These are phyloP conservation scores for Linderina pennispora DNA, from an alignment of 192 early-diverging fungal species.

Conservation along the genomic window DNA sequence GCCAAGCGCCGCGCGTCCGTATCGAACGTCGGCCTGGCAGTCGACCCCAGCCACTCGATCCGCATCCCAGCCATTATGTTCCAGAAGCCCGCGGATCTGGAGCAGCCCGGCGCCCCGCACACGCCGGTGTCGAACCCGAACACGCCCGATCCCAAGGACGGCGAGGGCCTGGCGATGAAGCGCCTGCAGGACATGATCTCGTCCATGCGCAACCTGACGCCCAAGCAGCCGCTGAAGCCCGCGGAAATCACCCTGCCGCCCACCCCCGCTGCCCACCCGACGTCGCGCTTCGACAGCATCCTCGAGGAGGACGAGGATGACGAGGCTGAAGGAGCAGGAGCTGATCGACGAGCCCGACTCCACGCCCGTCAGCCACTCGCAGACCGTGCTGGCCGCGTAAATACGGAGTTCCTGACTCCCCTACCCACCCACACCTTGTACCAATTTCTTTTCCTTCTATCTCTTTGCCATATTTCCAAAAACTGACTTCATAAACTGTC, in stretches of 20 bases:
- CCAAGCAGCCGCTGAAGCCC: not conserved
- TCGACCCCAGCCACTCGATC: conserved; percentile 41
- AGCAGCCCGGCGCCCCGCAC: not conserved
- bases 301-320: conserved; percentile 43
- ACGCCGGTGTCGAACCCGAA: not conserved
- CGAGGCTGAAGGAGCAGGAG: conserved; percentile 13
- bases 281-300: conserved; percentile 46
- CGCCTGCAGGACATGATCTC: conserved; percentile 43
- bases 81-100: conserved; percentile 14
- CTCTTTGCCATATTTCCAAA: too few relatives aligned
- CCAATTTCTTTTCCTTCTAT: too few relatives aligned
- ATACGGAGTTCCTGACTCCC: too few relatives aligned
- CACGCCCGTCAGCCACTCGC: too few relatives aligned
- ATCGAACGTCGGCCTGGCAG: conserved; percentile 30
- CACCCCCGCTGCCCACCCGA: conserved; percentile 33
- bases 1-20: conserved; percentile 40
- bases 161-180: conserved; percentile 29
- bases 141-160: not conserved
- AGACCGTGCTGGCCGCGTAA: too few relatives aligned
- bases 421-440: too few relatives aligned
- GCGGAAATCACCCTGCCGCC: conserved; percentile 2
- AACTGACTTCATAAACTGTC: too few relatives aligned
- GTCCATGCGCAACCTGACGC: conserved; percentile 27
- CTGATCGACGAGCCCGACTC: not conserved
- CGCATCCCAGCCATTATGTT: conserved; percentile 43